A percentile compares a stretch with the other conserved stretches of the same genome.
Conservation (phyloP, 2,329 filamentous ascomycete species). For the Penicillium sp. region DNA sequence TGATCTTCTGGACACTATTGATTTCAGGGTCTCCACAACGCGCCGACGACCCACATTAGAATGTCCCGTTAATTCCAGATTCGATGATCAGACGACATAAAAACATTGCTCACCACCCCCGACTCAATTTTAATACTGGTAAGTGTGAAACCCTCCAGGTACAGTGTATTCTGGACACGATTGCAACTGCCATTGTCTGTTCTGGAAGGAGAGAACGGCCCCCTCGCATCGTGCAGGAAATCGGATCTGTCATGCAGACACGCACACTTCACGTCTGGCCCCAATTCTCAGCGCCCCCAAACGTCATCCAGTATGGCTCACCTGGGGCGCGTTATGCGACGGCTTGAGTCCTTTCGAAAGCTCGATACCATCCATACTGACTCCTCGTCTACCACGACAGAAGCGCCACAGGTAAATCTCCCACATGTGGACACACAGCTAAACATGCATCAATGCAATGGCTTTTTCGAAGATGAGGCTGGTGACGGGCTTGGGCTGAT, state of each 20-base stretch:
- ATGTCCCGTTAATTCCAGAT: slow-evolving; percentile 17
- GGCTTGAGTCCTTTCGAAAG: slow-evolving; percentile 7
- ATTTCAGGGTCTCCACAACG: slow-evolving; percentile 1
- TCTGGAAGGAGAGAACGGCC: neutral
- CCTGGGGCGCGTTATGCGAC: slow-evolving; percentile 30
- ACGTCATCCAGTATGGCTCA: slow-evolving; percentile 25
- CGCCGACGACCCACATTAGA: slow-evolving; percentile 3
- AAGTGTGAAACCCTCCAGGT: slow-evolving; percentile 10
- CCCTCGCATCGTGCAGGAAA: neutral
- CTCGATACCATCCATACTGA: slow-evolving; percentile 25
- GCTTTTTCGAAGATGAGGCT: slow-evolving; percentile 35
- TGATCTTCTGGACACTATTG: neutral
- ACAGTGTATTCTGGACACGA: neutral
- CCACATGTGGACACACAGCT: slow-evolving; percentile 43
- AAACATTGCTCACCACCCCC: slow-evolving; percentile 27
- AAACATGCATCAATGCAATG: slow-evolving; percentile 46
- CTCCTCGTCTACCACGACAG: slow-evolving; percentile 1
- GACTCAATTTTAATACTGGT: slow-evolving; percentile 26
- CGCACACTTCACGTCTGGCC: neutral
- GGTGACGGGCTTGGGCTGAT: slow-evolving; percentile 1
- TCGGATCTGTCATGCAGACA: neutral
- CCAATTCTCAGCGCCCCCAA: neutral
- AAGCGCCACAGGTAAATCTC: slow-evolving; percentile 38
- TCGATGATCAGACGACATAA: slow-evolving; percentile 28
- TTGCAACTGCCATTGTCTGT: neutral